Percentiles rank a stretch among this genome's conserved stretches.
Conservation (phyloP, 164 flowering plant genomes). For the Nelumbo lutea region DNA sequence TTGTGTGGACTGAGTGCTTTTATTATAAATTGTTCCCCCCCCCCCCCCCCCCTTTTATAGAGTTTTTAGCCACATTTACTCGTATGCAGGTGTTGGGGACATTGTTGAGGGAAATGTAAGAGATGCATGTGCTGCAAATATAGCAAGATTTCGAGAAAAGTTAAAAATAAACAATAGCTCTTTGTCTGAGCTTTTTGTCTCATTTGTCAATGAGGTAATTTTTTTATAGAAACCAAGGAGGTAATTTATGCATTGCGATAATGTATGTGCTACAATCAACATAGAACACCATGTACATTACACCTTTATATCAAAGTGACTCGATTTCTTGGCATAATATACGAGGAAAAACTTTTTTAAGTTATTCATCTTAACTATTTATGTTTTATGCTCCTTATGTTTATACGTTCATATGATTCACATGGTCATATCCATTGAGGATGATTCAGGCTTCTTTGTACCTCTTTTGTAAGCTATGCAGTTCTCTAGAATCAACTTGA, state of each 20-base stretch:
- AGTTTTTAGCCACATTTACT: not conserved
- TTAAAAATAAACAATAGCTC: constrained; percentile 54
- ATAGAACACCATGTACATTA: too few relatives aligned
- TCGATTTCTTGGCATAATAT: too few relatives aligned
- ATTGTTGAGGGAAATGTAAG: constrained; percentile 44
- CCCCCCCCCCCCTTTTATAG: too few relatives aligned
- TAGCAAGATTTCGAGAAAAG: constrained; percentile 41
- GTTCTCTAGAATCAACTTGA: constrained; percentile 51
- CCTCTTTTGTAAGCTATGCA: constrained; percentile 25
- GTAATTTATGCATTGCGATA: too few relatives aligned
- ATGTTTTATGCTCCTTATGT: too few relatives aligned
- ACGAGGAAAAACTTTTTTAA: too few relatives aligned
- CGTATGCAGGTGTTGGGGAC: constrained; percentile 53
- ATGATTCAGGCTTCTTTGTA: not conserved
- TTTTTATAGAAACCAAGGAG: too few relatives aligned
- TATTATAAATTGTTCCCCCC: not conserved
- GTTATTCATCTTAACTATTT: too few relatives aligned
- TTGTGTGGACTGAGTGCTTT: not conserved
- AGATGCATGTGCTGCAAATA: constrained; percentile 44
- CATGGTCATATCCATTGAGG: too few relatives aligned
- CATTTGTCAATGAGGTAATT: constrained; percentile 74
- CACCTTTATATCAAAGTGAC: too few relatives aligned
- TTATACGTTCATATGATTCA: too few relatives aligned
- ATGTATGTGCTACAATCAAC: too few relatives aligned
- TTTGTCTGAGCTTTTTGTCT: constrained; percentile 61